Evolutionary conservation across 306 rosid species (phyloP), one percentile per base, ranked within the genome.

Genomic region (Canavalia ensiformis): DNA sequence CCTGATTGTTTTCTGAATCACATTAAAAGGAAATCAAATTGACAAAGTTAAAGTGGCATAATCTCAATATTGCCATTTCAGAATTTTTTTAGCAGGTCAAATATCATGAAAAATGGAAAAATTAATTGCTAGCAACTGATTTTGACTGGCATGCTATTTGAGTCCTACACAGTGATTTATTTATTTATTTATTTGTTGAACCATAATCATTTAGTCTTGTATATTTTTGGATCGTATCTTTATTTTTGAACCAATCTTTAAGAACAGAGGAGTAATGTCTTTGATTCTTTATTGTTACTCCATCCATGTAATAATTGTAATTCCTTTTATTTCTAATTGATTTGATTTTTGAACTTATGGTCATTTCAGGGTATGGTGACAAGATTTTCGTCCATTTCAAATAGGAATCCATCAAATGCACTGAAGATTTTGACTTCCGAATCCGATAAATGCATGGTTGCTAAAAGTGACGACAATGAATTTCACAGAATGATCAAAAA

Each of bases 331-430:
- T 74, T 69, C 33, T 42, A 37, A 11, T 34, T 59, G 4, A 18
- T 8, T 44, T 37, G 52, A 34, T 51, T 66, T 7, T 66, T 18
- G 49, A 35, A 28, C 50, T 37, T 37, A 4, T 37, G 30, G 29
- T 74, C 56, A 73, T 83, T 86, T 67, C 84, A 93, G 97, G 96
- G 92, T 47, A 87, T 91, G 94, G 94, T 93, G 77, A 93, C 94
- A 7, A 88, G 94, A 77, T 82, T 39, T 82, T 71, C 93, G 6
- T 90, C 97, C 35, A 83, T 91, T 52, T 91, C 97, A 37, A 84
- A 89, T 4, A 88, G 89, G 84, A 87, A 86, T 74, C 80, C 91
- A 50, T 73, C 93, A 2, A 88, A 66, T 12, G 93, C 97, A 1
- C 81, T 93, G 2, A 86, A 33, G 45, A 66, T 84, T 76, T 87